Evolutionary conservation across 73 alveolate species (phyloP), one percentile per base, ranked within the genome.

Genomic region (Tetrahymena elliotti): DNA sequence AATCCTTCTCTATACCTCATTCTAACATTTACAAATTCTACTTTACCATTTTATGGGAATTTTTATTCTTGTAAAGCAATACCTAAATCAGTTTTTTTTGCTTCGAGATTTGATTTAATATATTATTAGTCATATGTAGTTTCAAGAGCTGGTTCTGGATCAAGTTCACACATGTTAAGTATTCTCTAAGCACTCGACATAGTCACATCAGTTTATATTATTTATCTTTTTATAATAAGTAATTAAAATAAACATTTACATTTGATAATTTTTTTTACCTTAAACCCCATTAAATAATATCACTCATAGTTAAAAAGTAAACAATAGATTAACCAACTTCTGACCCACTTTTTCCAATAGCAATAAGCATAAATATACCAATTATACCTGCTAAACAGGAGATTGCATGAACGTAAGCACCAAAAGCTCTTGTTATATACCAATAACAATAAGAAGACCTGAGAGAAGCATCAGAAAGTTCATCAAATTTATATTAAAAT

Each of bases 1-100:
- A 38, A 41, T 34, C 93, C 92, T 24, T 94, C 40, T 94, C 96
- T 27, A 94, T 94, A 94, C 93, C 96, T 94, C 96, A 94, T 88
- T 36, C 39, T 39, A n/a, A 94, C 52, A 92, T 94, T 35, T 4
- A 47, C 9, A 22, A 84, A 37, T 47, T 94, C 96, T 35, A 94
- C 93, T 94, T 94, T 92, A n/a, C 96, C 96, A 0, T 68, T 31
- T 27, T 35, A 31, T 27, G 88, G 88, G 88, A 68, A 68, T 18
- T 68, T 68, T 68, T 68, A 3, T 24, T 68, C 38, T 18, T 68
- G 6, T 8, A 68, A 31, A 68, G 33, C 22, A 68, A 68, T 36
- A 6, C 88, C 88, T 3, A 68, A 31, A 3, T 68, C 88, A 1
- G 16, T 68, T 18, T 68, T 31, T n/a, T n/a, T 68, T 10, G 88